Conservation (phyloP, 352 stramenopile species). For the Globisporangium sylvaticum region DNA sequence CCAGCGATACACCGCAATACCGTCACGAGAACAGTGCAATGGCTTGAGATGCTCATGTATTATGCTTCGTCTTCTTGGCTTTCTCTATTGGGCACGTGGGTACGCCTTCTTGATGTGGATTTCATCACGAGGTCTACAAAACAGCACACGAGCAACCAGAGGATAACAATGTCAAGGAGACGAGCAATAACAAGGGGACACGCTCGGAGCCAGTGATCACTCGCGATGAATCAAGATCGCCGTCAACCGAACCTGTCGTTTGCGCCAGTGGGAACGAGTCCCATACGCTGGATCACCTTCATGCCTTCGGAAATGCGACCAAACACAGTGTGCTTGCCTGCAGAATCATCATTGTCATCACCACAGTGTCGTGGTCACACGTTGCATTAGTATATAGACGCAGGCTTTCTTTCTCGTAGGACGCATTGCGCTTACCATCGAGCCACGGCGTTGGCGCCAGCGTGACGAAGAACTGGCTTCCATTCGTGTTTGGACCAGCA, state of each 20-base stretch:
- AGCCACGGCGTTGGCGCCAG: constrained; percentile 92
- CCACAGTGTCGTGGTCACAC: no score
- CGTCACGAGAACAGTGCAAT: not conserved
- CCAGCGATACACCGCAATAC: not conserved
- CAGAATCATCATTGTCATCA: not conserved
- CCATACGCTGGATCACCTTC: constrained; percentile 90
- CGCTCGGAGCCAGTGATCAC: not conserved
- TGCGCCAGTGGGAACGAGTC: constrained; percentile 80
- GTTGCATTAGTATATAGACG: no score
- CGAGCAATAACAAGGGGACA: not conserved
- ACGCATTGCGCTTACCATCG: constrained; percentile 56
- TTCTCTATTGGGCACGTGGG: constrained; percentile 44
- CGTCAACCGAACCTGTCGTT: constrained; percentile 65
- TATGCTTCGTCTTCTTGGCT: not conserved
- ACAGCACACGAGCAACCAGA: constrained; percentile 5
- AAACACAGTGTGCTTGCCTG: constrained; percentile 93
- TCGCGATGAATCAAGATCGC: not conserved
- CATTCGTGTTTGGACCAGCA: constrained; percentile 89
- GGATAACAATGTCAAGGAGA: not conserved
- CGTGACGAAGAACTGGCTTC: constrained; percentile 94
- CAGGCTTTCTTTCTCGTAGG: no score
- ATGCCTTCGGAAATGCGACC: constrained; percentile 91
- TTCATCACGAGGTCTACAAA: constrained; percentile 64
- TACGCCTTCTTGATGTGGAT: constrained; percentile 73
- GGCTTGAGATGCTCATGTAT: not conserved